phyloP scores from a whole-genome alignment of 1,139 yeast species.

The Hansenula lynferdii region DNA sequence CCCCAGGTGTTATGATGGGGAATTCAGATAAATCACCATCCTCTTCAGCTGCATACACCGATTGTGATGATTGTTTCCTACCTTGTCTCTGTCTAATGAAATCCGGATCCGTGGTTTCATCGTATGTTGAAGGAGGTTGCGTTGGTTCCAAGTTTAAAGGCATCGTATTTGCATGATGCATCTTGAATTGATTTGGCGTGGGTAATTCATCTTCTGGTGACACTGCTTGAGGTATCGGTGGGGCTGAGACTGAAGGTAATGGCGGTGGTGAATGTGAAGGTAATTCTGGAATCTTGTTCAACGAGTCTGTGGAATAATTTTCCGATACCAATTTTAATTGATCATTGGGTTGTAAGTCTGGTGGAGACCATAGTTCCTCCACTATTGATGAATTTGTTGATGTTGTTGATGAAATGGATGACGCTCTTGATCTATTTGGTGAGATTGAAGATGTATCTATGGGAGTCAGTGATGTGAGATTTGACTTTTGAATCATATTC shows the following conservation, averaged over 20 bases:
- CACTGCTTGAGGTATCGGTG: conserved; percentile 1
- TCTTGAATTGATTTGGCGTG: not conserved
- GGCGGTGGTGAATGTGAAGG: conserved; percentile 10
- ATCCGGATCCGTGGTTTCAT: not conserved
- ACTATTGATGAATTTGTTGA: conserved; percentile 15
- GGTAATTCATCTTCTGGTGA: not conserved
- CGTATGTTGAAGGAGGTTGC: not conserved
- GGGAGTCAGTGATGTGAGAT: too few species aligned
- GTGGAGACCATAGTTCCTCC: conserved; percentile 33
- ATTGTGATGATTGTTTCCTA: conserved; percentile 32
- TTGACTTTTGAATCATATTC: too few species aligned
- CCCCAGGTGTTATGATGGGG: conserved; percentile 25
- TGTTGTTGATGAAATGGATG: conserved; percentile 5
- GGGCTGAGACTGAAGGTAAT: conserved; percentile 3
- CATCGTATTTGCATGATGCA: conserved; percentile 14
- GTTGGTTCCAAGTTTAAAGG: conserved; percentile 4
- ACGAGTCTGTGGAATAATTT: conserved; percentile 9
- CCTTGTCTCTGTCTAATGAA: conserved; percentile 12
- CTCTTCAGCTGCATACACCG: conserved; percentile 28
- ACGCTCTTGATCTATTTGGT: too few species aligned
- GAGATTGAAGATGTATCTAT: not conserved
- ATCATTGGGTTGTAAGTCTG: conserved; percentile 31
- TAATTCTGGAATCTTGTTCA: not conserved
- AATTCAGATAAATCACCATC: conserved; percentile 20
- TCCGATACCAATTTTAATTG: conserved; percentile 26